phyloP scores from a whole-genome alignment of 2,329 filamentous ascomycete genomes.

The Berkeleyomyces basicola region DNA sequence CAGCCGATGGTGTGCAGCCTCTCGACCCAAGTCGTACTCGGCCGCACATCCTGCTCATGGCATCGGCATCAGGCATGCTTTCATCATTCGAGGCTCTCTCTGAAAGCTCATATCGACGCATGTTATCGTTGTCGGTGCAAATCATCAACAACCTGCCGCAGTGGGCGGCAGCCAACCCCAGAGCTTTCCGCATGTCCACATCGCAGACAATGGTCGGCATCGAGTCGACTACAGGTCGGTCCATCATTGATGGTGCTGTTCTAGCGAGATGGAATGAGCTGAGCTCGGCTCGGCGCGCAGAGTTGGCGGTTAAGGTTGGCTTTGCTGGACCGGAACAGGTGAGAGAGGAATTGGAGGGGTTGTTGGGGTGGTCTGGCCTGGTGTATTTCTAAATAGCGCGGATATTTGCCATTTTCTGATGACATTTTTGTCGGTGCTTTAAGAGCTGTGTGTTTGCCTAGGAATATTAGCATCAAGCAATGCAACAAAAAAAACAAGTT shows the following conservation, averaged over 20 bases:
- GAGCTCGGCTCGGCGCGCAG: constrained; percentile 50
- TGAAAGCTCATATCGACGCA: constrained; percentile 67
- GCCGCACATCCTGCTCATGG: constrained; percentile 44
- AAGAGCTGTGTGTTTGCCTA: background rate
- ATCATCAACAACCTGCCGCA: constrained; percentile 61
- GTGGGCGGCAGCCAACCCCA: constrained; percentile 65
- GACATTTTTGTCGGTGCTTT: no score
- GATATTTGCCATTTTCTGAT: background rate
- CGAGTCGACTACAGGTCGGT: constrained; percentile 42
- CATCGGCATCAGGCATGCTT: constrained; percentile 60
- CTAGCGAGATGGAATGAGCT: constrained; percentile 61
- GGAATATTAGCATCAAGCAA: background rate
- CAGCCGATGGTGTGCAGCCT: constrained; percentile 13
- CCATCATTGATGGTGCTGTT: constrained; percentile 63
- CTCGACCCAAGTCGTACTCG: constrained; percentile 17
- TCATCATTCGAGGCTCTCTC: constrained; percentile 60
- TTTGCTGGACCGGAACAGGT: constrained; percentile 47
- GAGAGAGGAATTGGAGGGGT: constrained; percentile 49
- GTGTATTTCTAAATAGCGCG: constrained; percentile 24
- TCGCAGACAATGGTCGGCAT: constrained; percentile 34
- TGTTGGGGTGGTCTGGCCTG: constrained; percentile 47
- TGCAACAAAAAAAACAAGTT: background rate
- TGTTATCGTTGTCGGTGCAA: constrained; percentile 67
- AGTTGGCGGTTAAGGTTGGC: constrained; percentile 61
- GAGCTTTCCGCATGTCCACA: constrained; percentile 49